Conservation (phyloP, 1,284 basidiomycete genomes). For the Coniferiporia weirii region DNA sequence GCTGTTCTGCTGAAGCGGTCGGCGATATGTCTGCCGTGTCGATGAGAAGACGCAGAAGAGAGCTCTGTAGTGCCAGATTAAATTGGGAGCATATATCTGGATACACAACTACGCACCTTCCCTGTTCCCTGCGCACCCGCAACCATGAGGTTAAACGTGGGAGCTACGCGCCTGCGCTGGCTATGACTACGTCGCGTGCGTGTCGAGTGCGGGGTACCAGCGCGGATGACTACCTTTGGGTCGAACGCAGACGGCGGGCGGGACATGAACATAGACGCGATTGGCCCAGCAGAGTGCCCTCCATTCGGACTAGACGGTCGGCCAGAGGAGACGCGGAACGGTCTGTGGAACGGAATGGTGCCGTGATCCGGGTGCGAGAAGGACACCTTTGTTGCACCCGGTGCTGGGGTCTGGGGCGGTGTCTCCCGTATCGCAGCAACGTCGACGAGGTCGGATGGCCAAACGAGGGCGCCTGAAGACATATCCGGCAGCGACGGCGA, state of each 20-base stretch:
- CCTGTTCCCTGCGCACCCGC: constrained; percentile 74
- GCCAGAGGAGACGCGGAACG: constrained; percentile 52
- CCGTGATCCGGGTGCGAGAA: constrained; percentile 42
- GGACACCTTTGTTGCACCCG: constrained; percentile 61
- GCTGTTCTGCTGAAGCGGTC: constrained; percentile 62
- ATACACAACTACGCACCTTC: constrained; percentile 33
- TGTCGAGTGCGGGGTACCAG: constrained; percentile 30
- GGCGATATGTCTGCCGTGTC: constrained; percentile 77
- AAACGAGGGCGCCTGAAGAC: constrained; percentile 64
- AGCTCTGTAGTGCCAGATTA: constrained; percentile 37
- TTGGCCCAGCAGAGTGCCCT: constrained; percentile 37
- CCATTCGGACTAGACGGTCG: constrained; percentile 28
- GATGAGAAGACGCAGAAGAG: constrained; percentile 59
- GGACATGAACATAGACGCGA: constrained; percentile 60
- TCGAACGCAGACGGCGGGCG: constrained; percentile 57
- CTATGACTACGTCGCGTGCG: constrained; percentile 46
- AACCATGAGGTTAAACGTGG: constrained; percentile 82
- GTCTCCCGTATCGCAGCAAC: constrained; percentile 47
- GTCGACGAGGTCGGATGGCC: constrained; percentile 76
- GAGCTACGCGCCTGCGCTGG: constrained; percentile 53
- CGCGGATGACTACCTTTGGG: constrained; percentile 34
- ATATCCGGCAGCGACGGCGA: constrained; percentile 76
- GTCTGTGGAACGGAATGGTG: constrained; percentile 74
- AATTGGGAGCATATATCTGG: constrained; percentile 18
- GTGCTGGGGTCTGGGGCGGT: constrained; percentile 29